Conservation (phyloP, 2,329 filamentous ascomycete species). For the Ascochyta lentis region DNA sequence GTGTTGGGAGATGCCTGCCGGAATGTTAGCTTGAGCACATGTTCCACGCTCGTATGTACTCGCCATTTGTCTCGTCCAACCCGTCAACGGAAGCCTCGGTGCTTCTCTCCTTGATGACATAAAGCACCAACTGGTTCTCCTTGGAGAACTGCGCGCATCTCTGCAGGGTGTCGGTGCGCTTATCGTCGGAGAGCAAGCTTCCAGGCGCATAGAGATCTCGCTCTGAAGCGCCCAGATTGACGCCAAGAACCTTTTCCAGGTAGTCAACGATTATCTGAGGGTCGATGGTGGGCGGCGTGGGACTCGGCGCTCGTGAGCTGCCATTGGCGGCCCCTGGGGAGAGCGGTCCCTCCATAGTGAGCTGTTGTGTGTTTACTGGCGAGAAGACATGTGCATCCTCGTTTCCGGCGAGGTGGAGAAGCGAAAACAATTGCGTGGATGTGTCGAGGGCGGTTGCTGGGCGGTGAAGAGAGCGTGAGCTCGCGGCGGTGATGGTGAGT, state of each 20-base stretch:
- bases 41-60: constrained; percentile 17
- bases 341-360: constrained; percentile 52
- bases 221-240: constrained; percentile 61
- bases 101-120: constrained; percentile 83
- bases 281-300: constrained; percentile 52
- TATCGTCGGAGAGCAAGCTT: constrained; percentile 78
- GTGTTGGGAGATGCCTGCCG: constrained; percentile 49
- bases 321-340: constrained; percentile 50
- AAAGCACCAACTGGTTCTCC: constrained; percentile 86
- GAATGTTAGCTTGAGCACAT: constrained; percentile 44
- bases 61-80: constrained; percentile 42
- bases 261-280: constrained; percentile 57
- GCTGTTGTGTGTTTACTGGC: constrained; percentile 33
- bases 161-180: constrained; percentile 79
- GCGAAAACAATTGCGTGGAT: not conserved
- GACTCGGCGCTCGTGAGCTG: constrained; percentile 45
- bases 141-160: constrained; percentile 88
- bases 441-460: not conserved
- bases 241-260: constrained; percentile 55
- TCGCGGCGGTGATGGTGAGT: constrained; percentile 26
- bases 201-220: constrained; percentile 80
- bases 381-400: constrained; percentile 43
- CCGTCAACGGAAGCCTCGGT: constrained; percentile 51
- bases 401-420: constrained; percentile 22
- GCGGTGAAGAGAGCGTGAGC: constrained; percentile 2